Evolutionary conservation across 225 moss, liverwort and hornwort species (phyloP), one percentile per base, ranked within the genome.

Genomic region (Bryoerythrophyllum caledonicum): DNA sequence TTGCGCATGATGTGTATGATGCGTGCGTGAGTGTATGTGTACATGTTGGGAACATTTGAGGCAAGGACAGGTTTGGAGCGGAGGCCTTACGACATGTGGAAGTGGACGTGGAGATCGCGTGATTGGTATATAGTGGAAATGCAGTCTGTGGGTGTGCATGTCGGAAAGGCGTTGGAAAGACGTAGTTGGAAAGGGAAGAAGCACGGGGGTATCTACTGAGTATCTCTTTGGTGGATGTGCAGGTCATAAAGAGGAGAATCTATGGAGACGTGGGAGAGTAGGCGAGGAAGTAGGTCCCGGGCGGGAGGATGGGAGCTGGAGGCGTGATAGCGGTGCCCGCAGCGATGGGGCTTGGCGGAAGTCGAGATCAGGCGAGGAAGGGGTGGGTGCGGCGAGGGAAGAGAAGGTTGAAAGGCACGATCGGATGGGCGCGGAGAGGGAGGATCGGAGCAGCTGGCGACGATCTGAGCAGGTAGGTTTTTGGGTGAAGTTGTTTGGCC

Each of bases 281-380:
- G 86, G 76, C 8, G 97, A 97, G 83, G 97, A 91, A 51, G 81
- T 77, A 65, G 88, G 71, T 58, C 64, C 83, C 63, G 66, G 70
- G 46, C 89, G 87, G 76, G 94, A 94, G 16, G 97, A 94, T 59
- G 70, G 83, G 72, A 84, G 77, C 37, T 94, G 97, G 97, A 86
- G 97, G 76, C 93, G 86, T 63, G 88, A 88, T 66, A 30, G 24
- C 55, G 79, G 58, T 38, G 85, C 76, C 46, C 97, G 97, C 43
- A 99, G 93, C 73, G 94, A 94, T 59, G 97, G 97, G 55, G 78
- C 87, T 27, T 99, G 97, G 97, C 92, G 97, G 74, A 90, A 78
- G 82, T 82, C 88, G 37, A 78, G 74, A 79, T 71, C 79, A 67
- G 88, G 82, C 19, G 97, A 93, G 38, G 94, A 94, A 63, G 80